Evolutionary conservation across 1,284 basidiomycete species (phyloP).

Genomic region (Moesziomyces antarcticus): DNA sequence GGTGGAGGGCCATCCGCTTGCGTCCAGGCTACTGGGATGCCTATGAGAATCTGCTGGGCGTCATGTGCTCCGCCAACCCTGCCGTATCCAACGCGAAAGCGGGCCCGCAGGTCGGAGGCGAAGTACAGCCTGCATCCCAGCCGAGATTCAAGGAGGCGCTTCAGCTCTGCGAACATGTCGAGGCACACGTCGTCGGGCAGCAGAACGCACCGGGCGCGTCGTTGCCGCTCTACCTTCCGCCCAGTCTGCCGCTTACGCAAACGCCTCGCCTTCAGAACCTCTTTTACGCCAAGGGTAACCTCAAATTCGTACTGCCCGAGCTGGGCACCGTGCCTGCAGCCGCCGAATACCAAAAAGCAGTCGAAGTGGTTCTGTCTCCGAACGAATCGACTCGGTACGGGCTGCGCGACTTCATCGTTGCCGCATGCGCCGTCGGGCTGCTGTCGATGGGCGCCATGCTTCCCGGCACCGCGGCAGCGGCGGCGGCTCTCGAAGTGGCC

Average conservation of each 20-base stretch:
- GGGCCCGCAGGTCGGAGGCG: not conserved
- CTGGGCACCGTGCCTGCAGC: constrained; percentile 50
- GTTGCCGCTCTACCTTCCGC: constrained; percentile 46
- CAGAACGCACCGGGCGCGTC: constrained; percentile 9
- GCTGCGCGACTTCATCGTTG: constrained; percentile 60
- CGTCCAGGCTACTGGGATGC: constrained; percentile 70
- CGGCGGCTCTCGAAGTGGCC: constrained; percentile 49
- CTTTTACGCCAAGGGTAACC: constrained; percentile 70
- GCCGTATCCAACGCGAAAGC: constrained; percentile 1
- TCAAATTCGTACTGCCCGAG: constrained; percentile 65
- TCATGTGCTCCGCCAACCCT: constrained; percentile 67
- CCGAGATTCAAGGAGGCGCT: constrained; percentile 68
- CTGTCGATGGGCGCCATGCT: constrained; percentile 57
- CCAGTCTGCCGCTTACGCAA: constrained; percentile 66
- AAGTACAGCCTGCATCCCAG: constrained; percentile 12
- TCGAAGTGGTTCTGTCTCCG: constrained; percentile 60
- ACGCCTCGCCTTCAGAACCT: constrained; percentile 70
- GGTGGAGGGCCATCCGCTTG: constrained; percentile 70
- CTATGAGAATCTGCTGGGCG: constrained; percentile 70
- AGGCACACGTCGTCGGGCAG: constrained; percentile 49
- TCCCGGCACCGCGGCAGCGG: constrained; percentile 45
- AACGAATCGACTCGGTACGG: constrained; percentile 37
- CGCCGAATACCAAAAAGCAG: constrained; percentile 69
- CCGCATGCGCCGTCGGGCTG: constrained; percentile 58
- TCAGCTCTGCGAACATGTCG: constrained; percentile 67